Evolutionary conservation across 495 filamentous ascomycete species (phyloP), one percentile per base, ranked within the genome.

Genomic region (Hypoxylon cercidicola): DNA sequence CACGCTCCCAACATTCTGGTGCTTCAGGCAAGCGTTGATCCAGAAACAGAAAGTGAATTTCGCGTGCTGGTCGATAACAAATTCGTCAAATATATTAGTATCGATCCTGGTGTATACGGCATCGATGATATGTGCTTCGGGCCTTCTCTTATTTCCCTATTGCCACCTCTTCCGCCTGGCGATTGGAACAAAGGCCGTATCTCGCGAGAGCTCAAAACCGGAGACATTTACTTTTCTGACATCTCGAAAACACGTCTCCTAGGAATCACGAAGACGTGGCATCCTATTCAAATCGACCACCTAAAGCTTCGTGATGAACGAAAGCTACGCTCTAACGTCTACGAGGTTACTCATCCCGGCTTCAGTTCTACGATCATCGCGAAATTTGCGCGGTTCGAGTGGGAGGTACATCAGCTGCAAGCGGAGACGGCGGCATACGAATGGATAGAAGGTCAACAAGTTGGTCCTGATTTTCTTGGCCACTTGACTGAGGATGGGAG

Each of bases 401-500:
- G 76, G 75, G 60, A 81, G 48, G 77, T 76, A 35, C 53, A 64
- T n/a, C 76, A 73, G 18, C 35, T 82, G 0, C 75, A 81, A 56
- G 66, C 66, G 13, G 79, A 83, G 54, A 83, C 79, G 9, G 64
- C 46, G 0, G 78, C 75, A 0, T 83, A 83, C 52, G 34, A 71
- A 48, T 79, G 72, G 77, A 77, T 83, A 9, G 7, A 66, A 0
- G 78, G 70, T 20, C 30, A 67, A 55, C 64, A 55, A 9, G 78
- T 81, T 15, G 77, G 73, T 6, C 79, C 81, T 2, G 40, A 50
- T 21, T 82, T 84, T 47, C 66, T 83, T 4, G 78, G 75, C 35
- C 78, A 84, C 61, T 34, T 84, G 12, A 78, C 63, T 7, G 79
- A 85, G 63, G 56, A 70, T 8, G 77, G 69, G 3, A 65, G 81